These are phyloP conservation scores for Draba incana DNA, from an alignment of 345 rosid species.

Conservation along the genomic window DNA sequence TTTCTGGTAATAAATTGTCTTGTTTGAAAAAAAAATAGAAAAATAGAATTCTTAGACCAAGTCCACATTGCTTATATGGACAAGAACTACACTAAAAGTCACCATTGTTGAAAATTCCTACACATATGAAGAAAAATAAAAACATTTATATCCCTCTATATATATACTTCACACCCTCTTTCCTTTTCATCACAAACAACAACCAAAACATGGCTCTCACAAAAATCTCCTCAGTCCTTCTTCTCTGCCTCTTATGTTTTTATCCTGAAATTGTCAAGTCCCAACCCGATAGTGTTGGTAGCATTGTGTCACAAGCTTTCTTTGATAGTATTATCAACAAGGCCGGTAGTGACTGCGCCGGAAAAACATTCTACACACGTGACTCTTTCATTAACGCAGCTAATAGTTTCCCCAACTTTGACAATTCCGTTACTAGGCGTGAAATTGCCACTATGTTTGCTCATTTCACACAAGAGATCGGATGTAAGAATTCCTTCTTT, in stretches of 20 bases:
- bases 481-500: constrained; percentile 43
- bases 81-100: constrained; percentile 18
- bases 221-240: constrained; percentile 16
- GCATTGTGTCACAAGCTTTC: constrained; percentile 48
- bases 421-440: constrained; percentile 40
- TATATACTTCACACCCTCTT: constrained; percentile 3
- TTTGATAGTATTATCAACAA: constrained; percentile 48
- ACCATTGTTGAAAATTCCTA: constrained; percentile 3
- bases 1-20: neutral
- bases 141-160: constrained; percentile 13
- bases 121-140: neutral
- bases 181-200: constrained; percentile 15
- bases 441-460: constrained; percentile 61
- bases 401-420: constrained; percentile 35
- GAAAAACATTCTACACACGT: constrained; percentile 53
- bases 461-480: constrained; percentile 54
- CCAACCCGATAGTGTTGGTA: constrained; percentile 35
- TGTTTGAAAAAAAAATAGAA: neutral
- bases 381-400: constrained; percentile 41
- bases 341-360: constrained; percentile 44
- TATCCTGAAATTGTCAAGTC: constrained; percentile 30
- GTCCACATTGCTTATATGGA: constrained; percentile 3
- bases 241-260: constrained; percentile 34
- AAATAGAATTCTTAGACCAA: constrained; percentile 6
- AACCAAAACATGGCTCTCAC: constrained; percentile 28